phyloP scores from a whole-genome alignment of 2,329 filamentous ascomycete species.

The Canariomyces notabilis region DNA sequence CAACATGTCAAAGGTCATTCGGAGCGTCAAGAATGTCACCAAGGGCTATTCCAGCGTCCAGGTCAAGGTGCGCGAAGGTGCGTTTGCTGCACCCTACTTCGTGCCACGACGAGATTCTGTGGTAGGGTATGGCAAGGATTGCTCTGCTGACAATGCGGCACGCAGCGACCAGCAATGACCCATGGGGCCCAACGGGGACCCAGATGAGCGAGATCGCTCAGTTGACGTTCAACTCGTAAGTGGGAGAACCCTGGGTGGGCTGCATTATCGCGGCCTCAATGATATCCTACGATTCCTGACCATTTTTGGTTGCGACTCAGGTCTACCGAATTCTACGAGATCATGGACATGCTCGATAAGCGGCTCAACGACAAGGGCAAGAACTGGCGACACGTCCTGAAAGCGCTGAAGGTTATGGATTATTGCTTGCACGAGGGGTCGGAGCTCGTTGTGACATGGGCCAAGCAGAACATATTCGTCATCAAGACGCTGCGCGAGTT shows the following conservation, averaged over 20 bases:
- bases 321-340: conserved; percentile 96
- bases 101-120: conserved; percentile 18
- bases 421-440: conserved; percentile 98
- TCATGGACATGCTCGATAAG: conserved; percentile 99
- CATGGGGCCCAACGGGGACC: conserved; percentile 95
- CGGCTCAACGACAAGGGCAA: conserved; percentile 98
- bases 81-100: conserved; percentile 28
- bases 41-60: conserved; percentile 96
- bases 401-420: conserved; percentile 94
- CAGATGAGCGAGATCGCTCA: conserved; percentile 99
- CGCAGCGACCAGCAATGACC: conserved; percentile 93
- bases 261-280: not conserved
- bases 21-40: conserved; percentile 98
- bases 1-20: conserved; percentile 92
- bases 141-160: conserved; percentile 13
- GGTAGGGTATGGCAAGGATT: not conserved
- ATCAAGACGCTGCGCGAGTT: conserved; percentile 98
- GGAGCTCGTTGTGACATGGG: conserved; percentile 95
- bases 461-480: conserved; percentile 95
- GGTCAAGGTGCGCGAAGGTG: conserved; percentile 97
- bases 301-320: conserved; percentile 39
- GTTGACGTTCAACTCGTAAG: conserved; percentile 95
- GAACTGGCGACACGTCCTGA: conserved; percentile 98
- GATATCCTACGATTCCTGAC: too few species aligned
- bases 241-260: conserved; percentile 15